Evolutionary conservation across 2,329 filamentous ascomycete genomes (phyloP).

Genomic region (Phialemoniopsis sp.): DNA sequence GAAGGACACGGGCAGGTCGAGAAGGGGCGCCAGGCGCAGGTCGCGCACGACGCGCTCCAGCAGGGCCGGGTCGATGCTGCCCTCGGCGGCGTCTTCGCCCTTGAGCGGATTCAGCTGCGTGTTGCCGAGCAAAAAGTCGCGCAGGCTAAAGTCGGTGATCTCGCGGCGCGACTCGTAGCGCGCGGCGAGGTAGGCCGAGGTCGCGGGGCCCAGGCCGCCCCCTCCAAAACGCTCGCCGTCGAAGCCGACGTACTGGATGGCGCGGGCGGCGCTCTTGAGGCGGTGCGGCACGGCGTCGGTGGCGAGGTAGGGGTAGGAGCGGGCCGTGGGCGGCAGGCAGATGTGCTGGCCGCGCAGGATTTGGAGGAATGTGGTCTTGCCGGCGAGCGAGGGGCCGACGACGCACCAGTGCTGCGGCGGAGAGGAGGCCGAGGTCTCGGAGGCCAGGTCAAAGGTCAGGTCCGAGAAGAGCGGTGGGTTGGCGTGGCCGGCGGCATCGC

Average conservation of each 20-base stretch:
- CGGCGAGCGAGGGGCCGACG: conserved; percentile 72
- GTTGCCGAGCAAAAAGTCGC: conserved; percentile 77
- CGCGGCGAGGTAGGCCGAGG: conserved; percentile 79
- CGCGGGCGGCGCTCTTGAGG: conserved; percentile 56
- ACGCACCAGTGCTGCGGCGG: conserved; percentile 72
- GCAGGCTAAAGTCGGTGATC: conserved; percentile 79
- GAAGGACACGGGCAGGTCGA: conserved; percentile 81
- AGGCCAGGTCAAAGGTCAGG: conserved; percentile 67
- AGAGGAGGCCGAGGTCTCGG: conserved; percentile 28
- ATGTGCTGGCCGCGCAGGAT: conserved; percentile 72
- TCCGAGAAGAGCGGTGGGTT: conserved; percentile 73
- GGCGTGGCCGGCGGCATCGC: conserved; percentile 36
- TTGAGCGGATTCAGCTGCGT: conserved; percentile 76
- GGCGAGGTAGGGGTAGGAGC: conserved; percentile 75
- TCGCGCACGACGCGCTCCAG: conserved; percentile 64
- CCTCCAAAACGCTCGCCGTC: conserved; percentile 63
- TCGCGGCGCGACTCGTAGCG: conserved; percentile 87
- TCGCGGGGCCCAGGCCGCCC: conserved; percentile 40
- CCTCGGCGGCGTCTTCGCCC: conserved; percentile 37
- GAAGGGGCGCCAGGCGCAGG: conserved; percentile 62
- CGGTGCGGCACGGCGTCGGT: conserved; percentile 52
- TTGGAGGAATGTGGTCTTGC: conserved; percentile 80
- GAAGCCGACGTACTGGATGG: conserved; percentile 89
- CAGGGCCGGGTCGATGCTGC: conserved; percentile 37
- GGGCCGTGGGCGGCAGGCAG: conserved; percentile 68